These are phyloP conservation scores for Beauveria sp. DNA, from an alignment of 2,329 filamentous ascomycete species.

Conservation along the genomic window DNA sequence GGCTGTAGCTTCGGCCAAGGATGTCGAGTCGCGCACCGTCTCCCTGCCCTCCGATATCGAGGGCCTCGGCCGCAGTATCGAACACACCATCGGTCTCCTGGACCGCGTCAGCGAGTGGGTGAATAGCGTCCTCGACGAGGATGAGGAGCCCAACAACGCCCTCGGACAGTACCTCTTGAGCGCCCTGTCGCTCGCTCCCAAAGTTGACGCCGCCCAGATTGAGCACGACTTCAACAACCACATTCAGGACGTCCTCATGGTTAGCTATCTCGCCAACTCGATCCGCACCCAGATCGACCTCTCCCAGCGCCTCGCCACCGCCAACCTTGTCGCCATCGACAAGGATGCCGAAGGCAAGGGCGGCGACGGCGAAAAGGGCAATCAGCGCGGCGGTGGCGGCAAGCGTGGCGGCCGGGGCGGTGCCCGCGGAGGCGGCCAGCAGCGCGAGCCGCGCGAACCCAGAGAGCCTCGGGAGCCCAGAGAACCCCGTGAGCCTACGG, in stretches of 20 bases:
- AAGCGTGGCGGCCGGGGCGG: conserved; percentile 46
- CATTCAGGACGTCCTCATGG: conserved; percentile 96
- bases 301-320: conserved; percentile 87
- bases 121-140: conserved; percentile 88
- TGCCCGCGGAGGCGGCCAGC: conserved; percentile 43
- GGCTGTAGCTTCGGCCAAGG: conserved; percentile 74
- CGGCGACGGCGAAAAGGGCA: conserved; percentile 33
- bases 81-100: conserved; percentile 81
- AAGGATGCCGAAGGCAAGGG: conserved; percentile 42
- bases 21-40: conserved; percentile 65
- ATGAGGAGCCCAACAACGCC: conserved; percentile 79
- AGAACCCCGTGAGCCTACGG: conserved; percentile 20
- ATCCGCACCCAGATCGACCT: conserved; percentile 98
- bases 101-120: conserved; percentile 91
- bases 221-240: conserved; percentile 99
- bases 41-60: conserved; percentile 83
- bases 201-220: conserved; percentile 84
- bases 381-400: conserved; percentile 39
- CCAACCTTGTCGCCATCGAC: conserved; percentile 48
- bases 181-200: conserved; percentile 84
- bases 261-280: conserved; percentile 96
- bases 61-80: conserved; percentile 73
- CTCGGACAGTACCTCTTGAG: conserved; percentile 95
- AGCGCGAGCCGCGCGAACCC: conserved; percentile 40
- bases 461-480: conserved; percentile 25